Conservation (phyloP, 306 rosid species). For the Pterocarpus macrocarpus region DNA sequence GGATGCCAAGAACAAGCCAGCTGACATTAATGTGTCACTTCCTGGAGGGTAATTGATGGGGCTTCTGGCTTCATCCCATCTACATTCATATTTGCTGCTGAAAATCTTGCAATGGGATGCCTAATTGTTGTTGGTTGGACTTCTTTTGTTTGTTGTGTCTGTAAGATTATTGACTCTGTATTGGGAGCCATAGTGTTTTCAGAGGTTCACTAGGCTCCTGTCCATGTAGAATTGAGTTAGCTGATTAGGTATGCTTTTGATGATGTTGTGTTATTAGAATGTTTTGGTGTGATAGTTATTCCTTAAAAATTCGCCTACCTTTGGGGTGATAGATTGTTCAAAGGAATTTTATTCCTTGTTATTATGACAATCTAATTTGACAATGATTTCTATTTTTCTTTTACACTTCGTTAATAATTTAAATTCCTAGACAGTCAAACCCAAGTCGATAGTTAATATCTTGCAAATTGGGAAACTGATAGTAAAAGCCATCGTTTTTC, state of each 20-base stretch:
- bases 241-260: conserved; percentile 54
- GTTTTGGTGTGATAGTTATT: conserved; percentile 61
- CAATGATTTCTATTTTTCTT: neutral
- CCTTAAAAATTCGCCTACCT: conserved; percentile 46
- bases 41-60: conserved; percentile 58
- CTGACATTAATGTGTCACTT: conserved; percentile 80
- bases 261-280: conserved; percentile 56
- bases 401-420: neutral
- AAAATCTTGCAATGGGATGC: conserved; percentile 53
- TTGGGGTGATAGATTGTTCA: conserved; percentile 57
- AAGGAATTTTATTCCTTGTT: conserved; percentile 31
- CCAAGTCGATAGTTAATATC: neutral
- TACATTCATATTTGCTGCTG: conserved; percentile 49
- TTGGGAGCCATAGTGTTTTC: conserved; percentile 44
- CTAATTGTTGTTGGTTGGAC: conserved; percentile 45
- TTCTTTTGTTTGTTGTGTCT: conserved; percentile 56
- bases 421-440: neutral
- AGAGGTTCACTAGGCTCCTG: conserved; percentile 36
- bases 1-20: conserved; percentile 66
- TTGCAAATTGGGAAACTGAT: neutral
- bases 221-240: conserved; percentile 55
- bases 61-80: conserved; percentile 8
- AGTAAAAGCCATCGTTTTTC: neutral
- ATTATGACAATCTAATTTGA: conserved; percentile 17
- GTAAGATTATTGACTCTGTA: conserved; percentile 51